Conservation (phyloP, 1,284 basidiomycete genomes). For the Stygiomarasmius scandens region DNA sequence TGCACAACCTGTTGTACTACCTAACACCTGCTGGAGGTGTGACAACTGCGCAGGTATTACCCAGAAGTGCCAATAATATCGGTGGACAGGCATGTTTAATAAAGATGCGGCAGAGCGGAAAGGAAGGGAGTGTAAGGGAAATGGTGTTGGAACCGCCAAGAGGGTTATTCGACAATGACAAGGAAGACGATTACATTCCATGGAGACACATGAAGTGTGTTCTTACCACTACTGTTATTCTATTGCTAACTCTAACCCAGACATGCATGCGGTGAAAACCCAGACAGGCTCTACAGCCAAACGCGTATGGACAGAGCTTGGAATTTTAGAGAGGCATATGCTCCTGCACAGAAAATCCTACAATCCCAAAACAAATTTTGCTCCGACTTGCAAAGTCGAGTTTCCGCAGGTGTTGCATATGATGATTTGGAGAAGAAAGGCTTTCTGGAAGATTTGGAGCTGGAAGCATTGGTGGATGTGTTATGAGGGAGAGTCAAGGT, state of each 20-base stretch:
- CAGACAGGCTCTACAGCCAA: slow-evolving; percentile 37
- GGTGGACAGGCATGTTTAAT: slow-evolving; percentile 67
- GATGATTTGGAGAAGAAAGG: slow-evolving; percentile 32
- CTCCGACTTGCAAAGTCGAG: slow-evolving; percentile 16
- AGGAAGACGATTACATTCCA: slow-evolving; percentile 27
- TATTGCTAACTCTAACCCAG: slow-evolving; percentile 29
- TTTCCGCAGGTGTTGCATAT: no score
- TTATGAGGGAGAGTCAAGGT: slow-evolving; percentile 59
- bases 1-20: slow-evolving; percentile 58
- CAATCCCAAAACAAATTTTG: slow-evolving; percentile 66
- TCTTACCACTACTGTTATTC: not conserved
- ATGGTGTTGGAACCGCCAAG: slow-evolving; percentile 62
- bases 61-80: slow-evolving; percentile 47
- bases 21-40: slow-evolving; percentile 66
- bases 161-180: slow-evolving; percentile 40
- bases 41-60: slow-evolving; percentile 64
- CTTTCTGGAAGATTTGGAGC: slow-evolving; percentile 67
- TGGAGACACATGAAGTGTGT: slow-evolving; percentile 66
- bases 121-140: no score
- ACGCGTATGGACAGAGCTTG: slow-evolving; percentile 65
- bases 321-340: slow-evolving; percentile 63
- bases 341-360: slow-evolving; percentile 63
- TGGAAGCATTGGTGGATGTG: slow-evolving; percentile 75
- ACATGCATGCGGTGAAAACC: slow-evolving; percentile 60
- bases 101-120: slow-evolving; percentile 61